A percentile compares a stretch with the other conserved stretches of the same genome.
These are phyloP conservation scores for Leishmania turanica DNA, from an alignment of 208 protist genomes.

Conservation along the genomic window DNA sequence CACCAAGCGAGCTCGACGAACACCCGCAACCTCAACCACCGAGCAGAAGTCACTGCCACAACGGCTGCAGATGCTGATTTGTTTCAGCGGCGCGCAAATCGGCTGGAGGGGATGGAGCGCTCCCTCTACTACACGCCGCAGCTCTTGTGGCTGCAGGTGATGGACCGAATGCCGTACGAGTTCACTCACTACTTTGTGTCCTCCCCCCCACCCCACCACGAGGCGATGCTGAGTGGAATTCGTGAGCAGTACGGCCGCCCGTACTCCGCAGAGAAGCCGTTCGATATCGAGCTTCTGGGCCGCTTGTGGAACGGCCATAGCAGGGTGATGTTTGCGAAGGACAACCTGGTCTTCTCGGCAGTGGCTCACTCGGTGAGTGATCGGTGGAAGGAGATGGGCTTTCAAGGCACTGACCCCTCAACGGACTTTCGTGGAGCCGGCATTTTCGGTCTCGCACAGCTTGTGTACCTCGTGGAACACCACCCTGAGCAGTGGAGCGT, in stretches of 20 bases:
- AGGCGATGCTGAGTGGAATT: slow-evolving; percentile 30
- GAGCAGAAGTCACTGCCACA: neutral
- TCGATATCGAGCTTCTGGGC: slow-evolving; percentile 45
- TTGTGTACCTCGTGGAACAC: slow-evolving; percentile 73
- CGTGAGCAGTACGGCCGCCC: slow-evolving; percentile 30
- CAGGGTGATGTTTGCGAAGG: slow-evolving; percentile 27
- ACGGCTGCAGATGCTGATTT: neutral
- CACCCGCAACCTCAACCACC: neutral
- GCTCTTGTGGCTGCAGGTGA: slow-evolving; percentile 29
- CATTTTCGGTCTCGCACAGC: slow-evolving; percentile 66
- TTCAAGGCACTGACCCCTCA: slow-evolving; percentile 78
- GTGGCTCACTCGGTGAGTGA: slow-evolving; percentile 28
- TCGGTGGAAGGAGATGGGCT: slow-evolving; percentile 87
- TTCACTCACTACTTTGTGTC: slow-evolving; percentile 33
- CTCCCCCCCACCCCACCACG: slow-evolving; percentile 12
- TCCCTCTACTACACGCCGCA: slow-evolving; percentile 28
- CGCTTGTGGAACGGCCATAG: slow-evolving; percentile 59
- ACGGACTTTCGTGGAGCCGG: slow-evolving; percentile 92
- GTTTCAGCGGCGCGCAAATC: slow-evolving; percentile 13
- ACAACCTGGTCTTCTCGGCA: slow-evolving; percentile 18
- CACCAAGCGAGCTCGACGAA: neutral
- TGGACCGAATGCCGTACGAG: slow-evolving; percentile 37
- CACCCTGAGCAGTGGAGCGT: slow-evolving; percentile 54
- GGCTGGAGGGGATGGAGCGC: slow-evolving; percentile 25
- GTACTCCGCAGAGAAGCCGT: slow-evolving; percentile 22